Percentiles rank a stretch among this genome's conserved stretches.
Evolutionary conservation across 495 filamentous ascomycete species (phyloP).

Genomic region (Podospora conica): DNA sequence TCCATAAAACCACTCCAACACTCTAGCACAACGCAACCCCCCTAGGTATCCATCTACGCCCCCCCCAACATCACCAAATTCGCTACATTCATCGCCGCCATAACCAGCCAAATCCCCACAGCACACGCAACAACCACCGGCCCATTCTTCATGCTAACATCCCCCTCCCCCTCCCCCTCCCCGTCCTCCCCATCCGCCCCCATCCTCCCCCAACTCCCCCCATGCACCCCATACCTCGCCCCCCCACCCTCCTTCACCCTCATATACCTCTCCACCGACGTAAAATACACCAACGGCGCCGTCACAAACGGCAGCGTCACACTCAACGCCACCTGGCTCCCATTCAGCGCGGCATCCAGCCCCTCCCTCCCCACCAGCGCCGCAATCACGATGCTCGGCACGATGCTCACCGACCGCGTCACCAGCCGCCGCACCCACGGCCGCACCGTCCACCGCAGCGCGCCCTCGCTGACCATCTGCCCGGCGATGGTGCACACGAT

Average conservation of each 20-base stretch:
- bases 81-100: conserved; percentile 65
- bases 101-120: conserved; percentile 57
- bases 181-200: not conserved
- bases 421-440: conserved; percentile 48
- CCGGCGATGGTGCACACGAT: conserved; percentile 57
- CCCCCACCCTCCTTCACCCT: conserved; percentile 45
- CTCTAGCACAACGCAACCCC: no score
- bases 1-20: no score
- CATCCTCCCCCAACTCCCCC: not conserved
- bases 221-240: conserved; percentile 25
- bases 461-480: conserved; percentile 53
- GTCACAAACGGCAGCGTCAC: conserved; percentile 75
- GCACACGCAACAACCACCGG: conserved; percentile 49
- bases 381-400: conserved; percentile 70
- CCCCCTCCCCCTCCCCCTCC: not conserved
- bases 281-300: conserved; percentile 86
- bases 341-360: conserved; percentile 66
- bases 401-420: conserved; percentile 59
- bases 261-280: conserved; percentile 76
- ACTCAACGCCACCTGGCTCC: conserved; percentile 71
- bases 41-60: no score
- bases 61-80: no score
- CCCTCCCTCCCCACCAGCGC: conserved; percentile 54
- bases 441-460: conserved; percentile 51
- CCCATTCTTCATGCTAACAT: conserved; percentile 55